A percentile compares a stretch with the other conserved stretches of the same genome.
Evolutionary conservation across 352 stramenopile species (phyloP).

Genomic region (Globisporangium spinosum): DNA sequence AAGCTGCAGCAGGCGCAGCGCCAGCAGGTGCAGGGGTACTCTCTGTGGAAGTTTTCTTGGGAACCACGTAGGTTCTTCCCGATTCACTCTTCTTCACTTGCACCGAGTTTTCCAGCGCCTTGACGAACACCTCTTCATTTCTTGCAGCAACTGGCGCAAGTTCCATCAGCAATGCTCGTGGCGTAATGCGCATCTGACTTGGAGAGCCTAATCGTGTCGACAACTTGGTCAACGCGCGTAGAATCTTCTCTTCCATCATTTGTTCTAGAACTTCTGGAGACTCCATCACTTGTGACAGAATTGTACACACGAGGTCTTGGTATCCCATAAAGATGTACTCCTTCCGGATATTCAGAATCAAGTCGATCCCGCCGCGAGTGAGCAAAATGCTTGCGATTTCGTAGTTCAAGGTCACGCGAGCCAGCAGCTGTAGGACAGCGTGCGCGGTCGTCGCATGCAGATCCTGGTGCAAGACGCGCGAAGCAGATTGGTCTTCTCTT

Average conservation of each 20-base stretch:
- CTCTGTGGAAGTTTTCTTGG: conserved; percentile 21
- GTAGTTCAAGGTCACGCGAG: conserved; percentile 67
- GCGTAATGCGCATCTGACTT: conserved; percentile 77
- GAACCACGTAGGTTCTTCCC: conserved; percentile 72
- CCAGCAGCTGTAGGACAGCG: conserved; percentile 69
- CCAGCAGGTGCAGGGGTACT: conserved; percentile 2
- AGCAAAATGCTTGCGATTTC: conserved; percentile 65
- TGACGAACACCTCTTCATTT: conserved; percentile 75
- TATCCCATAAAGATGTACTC: conserved; percentile 59
- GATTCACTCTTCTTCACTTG: conserved; percentile 78
- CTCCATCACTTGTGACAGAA: conserved; percentile 75
- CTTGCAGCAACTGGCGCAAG: conserved; percentile 63
- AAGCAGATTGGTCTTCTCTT: neutral
- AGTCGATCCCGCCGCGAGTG: conserved; percentile 47
- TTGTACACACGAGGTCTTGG: conserved; percentile 60
- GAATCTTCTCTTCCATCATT: conserved; percentile 86
- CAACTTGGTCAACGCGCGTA: conserved; percentile 70
- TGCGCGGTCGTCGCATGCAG: conserved; percentile 42
- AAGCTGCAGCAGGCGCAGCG: conserved; percentile 10
- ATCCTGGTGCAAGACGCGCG: neutral
- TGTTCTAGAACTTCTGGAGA: conserved; percentile 82
- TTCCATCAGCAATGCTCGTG: conserved; percentile 76
- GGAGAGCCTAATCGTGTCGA: conserved; percentile 63
- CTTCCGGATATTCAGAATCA: conserved; percentile 46
- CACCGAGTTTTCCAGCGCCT: conserved; percentile 65